Percentiles rank a stretch among this genome's conserved stretches.
Evolutionary conservation across 1,284 basidiomycete species (phyloP).

Genomic region (Cerrena zonata): DNA sequence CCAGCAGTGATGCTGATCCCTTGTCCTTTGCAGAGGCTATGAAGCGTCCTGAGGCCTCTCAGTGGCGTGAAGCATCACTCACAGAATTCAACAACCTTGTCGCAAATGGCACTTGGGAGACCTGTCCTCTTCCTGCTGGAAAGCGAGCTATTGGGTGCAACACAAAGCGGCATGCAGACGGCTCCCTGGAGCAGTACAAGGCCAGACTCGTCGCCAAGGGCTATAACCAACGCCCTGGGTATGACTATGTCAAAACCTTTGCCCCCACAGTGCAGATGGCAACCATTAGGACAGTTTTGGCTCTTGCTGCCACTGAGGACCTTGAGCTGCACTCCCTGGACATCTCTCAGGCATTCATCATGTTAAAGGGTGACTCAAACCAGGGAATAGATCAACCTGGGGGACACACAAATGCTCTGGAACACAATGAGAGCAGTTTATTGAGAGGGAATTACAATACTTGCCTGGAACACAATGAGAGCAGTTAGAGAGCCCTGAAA

Average conservation of each 20-base stretch:
- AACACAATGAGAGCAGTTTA: no score
- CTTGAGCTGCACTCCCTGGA: constrained; percentile 29
- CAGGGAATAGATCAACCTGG: no score
- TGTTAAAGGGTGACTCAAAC: no score
- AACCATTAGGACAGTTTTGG: constrained; percentile 31
- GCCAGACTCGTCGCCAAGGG: constrained; percentile 33
- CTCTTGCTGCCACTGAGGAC: constrained; percentile 30
- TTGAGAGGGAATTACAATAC: no score
- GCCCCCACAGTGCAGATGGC: constrained; percentile 36
- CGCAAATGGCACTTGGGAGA: constrained; percentile 7
- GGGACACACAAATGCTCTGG: no score
- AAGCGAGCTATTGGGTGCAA: constrained; percentile 20
- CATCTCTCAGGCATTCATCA: constrained; percentile 28
- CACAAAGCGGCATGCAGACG: constrained; percentile 26
- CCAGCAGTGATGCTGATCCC: neutral
- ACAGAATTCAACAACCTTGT: constrained; percentile 1
- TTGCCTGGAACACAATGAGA: no score
- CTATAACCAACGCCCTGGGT: constrained; percentile 33
- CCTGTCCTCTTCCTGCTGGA: neutral
- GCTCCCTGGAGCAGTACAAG: constrained; percentile 29
- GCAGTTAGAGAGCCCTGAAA: no score
- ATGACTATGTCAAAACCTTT: constrained; percentile 38
- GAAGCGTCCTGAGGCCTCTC: neutral
- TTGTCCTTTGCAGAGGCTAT: neutral
- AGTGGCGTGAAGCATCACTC: constrained; percentile 1